Base-by-base conservation (phyloP, 257 asterid species). In the Thymus quinquecostatus region DNA sequence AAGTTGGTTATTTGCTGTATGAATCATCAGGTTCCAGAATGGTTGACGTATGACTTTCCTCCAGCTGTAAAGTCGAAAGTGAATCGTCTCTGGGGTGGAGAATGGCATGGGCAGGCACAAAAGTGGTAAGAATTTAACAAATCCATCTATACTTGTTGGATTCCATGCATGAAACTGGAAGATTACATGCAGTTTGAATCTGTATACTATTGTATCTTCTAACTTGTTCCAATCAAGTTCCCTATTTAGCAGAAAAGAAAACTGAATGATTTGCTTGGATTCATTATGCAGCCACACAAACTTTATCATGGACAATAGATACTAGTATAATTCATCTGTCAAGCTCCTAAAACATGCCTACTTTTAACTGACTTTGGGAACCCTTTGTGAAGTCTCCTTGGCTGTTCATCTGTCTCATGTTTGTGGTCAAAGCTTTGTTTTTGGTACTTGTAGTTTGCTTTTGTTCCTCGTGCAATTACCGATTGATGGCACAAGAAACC, bases 51-150 rank as follows among this genome's bases (percentile, higher is more conserved):
- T 72, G 97, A 94, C 77, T 94, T 94, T 74, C 98, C 99, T 0
- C 99, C 97, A 53, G 86, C 98, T 59, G 98, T 94, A 74, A 94
- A 91, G 83, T 95, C 98, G 8, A 94, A 91, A 86, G 98, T 94
- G 72, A 94, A 86, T 71, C 98, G 98, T 62, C 92, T 94, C 33
- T 94, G 99, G 99, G 87, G 97, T 40, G 99, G 99, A 76, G 98
- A 94, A 86, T 91, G 98, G 99, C 99, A 91, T 56, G 99, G 99
- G 2, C 99, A 94, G 83, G 96, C 98, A 51, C 97, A 91, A 56
- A 94, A 94, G 82, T 94, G 98, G 97, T 94, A 56, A 73, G 95
- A 79, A 5, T 36, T 71, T 38, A 32, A 68, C 14, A 55, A 56
- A 30, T 21, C 45, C 53, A 50, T 47, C 38, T 67, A 28, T 69